Evolutionary conservation across 306 rosid genomes (phyloP).

Genomic region (Comarum palustre): DNA sequence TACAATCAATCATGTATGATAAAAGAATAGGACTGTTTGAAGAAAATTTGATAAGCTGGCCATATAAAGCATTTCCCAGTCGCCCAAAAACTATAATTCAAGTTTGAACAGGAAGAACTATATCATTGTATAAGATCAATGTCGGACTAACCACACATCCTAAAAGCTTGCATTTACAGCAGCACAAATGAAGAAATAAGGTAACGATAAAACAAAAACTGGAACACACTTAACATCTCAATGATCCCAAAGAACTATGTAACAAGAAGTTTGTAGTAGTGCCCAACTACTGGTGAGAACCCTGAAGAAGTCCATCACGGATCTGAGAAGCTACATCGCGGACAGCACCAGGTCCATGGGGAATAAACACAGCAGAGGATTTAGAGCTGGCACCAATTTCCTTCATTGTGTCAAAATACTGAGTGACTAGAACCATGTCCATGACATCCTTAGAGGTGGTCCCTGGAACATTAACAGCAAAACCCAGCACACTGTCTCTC

Average conservation of each 20-base stretch:
- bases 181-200: neutral
- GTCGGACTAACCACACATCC: neutral
- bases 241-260: neutral
- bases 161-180: neutral
- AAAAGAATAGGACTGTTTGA: neutral
- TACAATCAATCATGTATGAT: neutral
- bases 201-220: neutral
- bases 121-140: neutral
- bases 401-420: conserved; percentile 94
- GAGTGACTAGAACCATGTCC: conserved; percentile 98
- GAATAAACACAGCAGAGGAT: conserved; percentile 90
- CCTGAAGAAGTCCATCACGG: conserved; percentile 93
- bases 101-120: neutral
- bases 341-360: conserved; percentile 98
- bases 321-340: conserved; percentile 80
- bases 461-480: conserved; percentile 86
- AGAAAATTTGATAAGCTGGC: neutral
- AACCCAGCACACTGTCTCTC: conserved; percentile 88
- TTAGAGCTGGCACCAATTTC: conserved; percentile 91
- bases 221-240: conserved; percentile 2
- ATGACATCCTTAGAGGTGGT: conserved; percentile 86
- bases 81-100: neutral
- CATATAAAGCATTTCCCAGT: neutral
- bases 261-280: neutral
- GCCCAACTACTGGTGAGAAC: conserved; percentile 36